Percentiles rank a stretch among this genome's conserved stretches.
Conservation (phyloP, 768 basidiomycete genomes). For the Thelephora aurantiotincta region DNA sequence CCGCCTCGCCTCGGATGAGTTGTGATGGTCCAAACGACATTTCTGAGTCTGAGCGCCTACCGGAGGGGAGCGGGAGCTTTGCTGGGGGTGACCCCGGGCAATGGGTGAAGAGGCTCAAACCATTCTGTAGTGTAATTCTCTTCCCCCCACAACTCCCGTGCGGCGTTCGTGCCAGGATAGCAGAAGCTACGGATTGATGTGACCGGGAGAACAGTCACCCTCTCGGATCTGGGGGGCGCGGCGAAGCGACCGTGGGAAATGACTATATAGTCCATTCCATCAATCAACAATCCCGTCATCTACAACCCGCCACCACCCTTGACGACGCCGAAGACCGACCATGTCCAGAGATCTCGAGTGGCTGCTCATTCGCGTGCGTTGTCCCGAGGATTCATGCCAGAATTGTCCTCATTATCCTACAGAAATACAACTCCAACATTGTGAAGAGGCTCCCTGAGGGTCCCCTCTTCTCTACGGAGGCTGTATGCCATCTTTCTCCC, state of each 20-base stretch:
- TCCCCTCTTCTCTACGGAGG: constrained; percentile 74
- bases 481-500: constrained; percentile 30
- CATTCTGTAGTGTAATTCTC: too few species aligned
- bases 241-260: neutral
- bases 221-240: neutral
- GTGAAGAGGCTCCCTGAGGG: constrained; percentile 67
- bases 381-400: neutral
- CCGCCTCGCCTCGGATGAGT: too few species aligned
- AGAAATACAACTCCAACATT: constrained; percentile 79
- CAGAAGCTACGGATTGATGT: too few species aligned
- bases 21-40: too few species aligned
- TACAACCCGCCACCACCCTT: constrained; percentile 11
- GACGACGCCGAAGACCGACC: constrained; percentile 15
- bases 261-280: constrained; percentile 15
- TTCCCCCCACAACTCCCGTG: too few species aligned
- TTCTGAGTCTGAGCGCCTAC: too few species aligned
- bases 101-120: too few species aligned
- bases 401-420: constrained; percentile 2
- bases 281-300: constrained; percentile 14
- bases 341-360: constrained; percentile 91
- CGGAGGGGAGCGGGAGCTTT: too few species aligned
- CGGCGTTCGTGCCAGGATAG: too few species aligned
- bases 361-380: constrained; percentile 77
- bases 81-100: too few species aligned
- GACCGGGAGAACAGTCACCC: too few species aligned